Evolutionary conservation across 441 rosid genomes (phyloP).

Genomic region (Biscutella laevigata): DNA sequence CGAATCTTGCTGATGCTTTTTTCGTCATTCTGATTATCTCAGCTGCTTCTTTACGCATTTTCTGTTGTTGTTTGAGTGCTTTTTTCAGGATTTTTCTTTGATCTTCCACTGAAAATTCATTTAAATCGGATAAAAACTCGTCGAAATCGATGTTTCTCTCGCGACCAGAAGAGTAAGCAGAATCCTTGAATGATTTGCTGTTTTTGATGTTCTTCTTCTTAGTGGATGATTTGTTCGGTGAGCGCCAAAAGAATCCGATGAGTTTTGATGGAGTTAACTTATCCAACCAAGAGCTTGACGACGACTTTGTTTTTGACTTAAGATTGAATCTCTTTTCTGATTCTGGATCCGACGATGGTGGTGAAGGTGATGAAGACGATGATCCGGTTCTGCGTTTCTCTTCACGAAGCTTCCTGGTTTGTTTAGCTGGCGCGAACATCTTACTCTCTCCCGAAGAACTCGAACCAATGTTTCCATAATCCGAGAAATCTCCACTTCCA

Average conservation of each 20-base stretch:
- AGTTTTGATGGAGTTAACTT: conserved; percentile 47
- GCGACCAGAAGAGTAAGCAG: conserved; percentile 17
- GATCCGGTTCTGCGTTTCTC: conserved; percentile 12
- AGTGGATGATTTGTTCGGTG: conserved; percentile 35
- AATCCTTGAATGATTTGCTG: conserved; percentile 2
- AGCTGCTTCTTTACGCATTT: conserved; percentile 54
- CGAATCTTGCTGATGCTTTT: conserved; percentile 48
- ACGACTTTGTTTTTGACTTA: background rate
- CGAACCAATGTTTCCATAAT: conserved; percentile 16
- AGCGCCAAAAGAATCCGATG: conserved; percentile 61
- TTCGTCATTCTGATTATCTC: conserved; percentile 55
- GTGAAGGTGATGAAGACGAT: conserved; percentile 12
- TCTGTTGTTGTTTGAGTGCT: conserved; percentile 60
- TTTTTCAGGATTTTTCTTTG: conserved; percentile 42
- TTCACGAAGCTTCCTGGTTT: conserved; percentile 8
- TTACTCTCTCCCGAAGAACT: no score
- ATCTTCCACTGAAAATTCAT: conserved; percentile 44
- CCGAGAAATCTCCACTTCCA: conserved; percentile 23
- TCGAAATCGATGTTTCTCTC: conserved; percentile 28
- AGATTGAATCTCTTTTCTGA: conserved; percentile 16
- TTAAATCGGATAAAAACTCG: conserved; percentile 41
- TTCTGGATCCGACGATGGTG: conserved; percentile 15
- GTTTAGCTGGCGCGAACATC: conserved; percentile 16
- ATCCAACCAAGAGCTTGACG: conserved; percentile 22
- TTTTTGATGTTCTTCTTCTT: conserved; percentile 37